Percentiles rank a stretch among this genome's conserved stretches.
phyloP scores from a whole-genome alignment of 306 rosid species.

The Pterocarpus santalinus region DNA sequence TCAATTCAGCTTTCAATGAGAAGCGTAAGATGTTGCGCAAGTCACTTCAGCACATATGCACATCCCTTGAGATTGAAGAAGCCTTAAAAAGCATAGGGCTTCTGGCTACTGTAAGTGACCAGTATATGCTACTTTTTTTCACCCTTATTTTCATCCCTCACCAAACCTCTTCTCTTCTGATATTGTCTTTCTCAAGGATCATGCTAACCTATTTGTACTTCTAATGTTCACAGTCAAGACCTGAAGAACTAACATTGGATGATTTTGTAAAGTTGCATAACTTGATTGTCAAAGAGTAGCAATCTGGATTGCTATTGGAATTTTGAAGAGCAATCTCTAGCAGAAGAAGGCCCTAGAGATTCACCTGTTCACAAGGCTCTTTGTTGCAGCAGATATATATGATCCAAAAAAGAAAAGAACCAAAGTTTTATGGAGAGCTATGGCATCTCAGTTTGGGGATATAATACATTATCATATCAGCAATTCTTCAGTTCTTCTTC shows the following conservation, averaged over 20 bases:
- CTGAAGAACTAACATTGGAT: slow-evolving; percentile 79
- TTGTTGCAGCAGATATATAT: slow-evolving; percentile 24
- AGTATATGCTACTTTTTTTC: neutral
- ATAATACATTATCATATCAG: slow-evolving; percentile 19
- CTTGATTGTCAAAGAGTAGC: slow-evolving; percentile 60
- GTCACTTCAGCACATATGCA: slow-evolving; percentile 83
- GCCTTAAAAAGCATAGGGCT: slow-evolving; percentile 73
- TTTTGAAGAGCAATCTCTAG: slow-evolving; percentile 31
- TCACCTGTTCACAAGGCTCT: slow-evolving; percentile 8
- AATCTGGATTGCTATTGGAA: slow-evolving; percentile 22
- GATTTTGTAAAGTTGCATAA: slow-evolving; percentile 82
- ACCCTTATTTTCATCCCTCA: neutral
- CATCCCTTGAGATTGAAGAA: slow-evolving; percentile 73
- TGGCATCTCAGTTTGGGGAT: slow-evolving; percentile 9
- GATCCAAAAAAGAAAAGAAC: slow-evolving; percentile 5
- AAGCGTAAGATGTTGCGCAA: slow-evolving; percentile 91
- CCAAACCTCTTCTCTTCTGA: slow-evolving; percentile 9
- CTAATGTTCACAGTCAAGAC: slow-evolving; percentile 69
- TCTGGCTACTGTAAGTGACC: slow-evolving; percentile 69
- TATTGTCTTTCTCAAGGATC: slow-evolving; percentile 36
- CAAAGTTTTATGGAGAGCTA: slow-evolving; percentile 3
- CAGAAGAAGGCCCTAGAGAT: slow-evolving; percentile 7
- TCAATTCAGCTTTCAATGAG: slow-evolving; percentile 89
- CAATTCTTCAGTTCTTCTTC: neutral
- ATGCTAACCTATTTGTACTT: slow-evolving; percentile 18